Evolutionary conservation across 2,329 filamentous ascomycete species (phyloP), one percentile per base, ranked within the genome.

Genomic region (Calonectria hongkongensis): DNA sequence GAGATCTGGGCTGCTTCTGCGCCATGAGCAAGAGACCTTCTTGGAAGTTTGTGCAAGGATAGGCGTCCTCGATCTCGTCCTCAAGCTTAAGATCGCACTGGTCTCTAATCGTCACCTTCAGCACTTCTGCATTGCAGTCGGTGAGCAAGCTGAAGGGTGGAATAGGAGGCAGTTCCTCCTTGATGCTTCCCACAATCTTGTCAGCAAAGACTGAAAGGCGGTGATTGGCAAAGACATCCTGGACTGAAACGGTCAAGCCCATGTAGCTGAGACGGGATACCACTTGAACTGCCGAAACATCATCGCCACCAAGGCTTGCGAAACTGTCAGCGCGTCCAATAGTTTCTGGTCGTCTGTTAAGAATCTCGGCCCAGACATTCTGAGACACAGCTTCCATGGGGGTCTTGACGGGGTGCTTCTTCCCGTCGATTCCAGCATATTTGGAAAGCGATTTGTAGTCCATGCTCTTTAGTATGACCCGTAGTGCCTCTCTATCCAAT

Each of bases 21-120:
- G 71, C 63, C 27, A 73, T 43, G 3, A 72, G 77, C 30, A 86
- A 72, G 2, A 86, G 76, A 2, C 83, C 82, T 68, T 82, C 81
- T 43, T 86, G 84, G 0, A 85, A 66, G 1, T 81, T 73, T 0
- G 83, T 82, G 68, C 82, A 84, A 4, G 58, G 58, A 21, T 63
- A 63, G 10, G 58, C 58, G 16, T 63, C 58, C 28, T 63, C 41
- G n/a, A 63, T 63, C 15, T 30, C 3, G 5, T 63, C 39, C 41
- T 63, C 58, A 3, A 25, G 15, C 12, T 28, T 12, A 15, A 63
- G 58, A 16, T 47, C 21, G 12, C 58, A 63, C 28, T 63, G 58
- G 16, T 63, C 58, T 12, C 27, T 43, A 6, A 63, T 63, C 9
- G 27, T 15, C 47, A 25, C 27, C 10, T 30, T 43, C 13, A 63